Evolutionary conservation across 2,329 filamentous ascomycete genomes (phyloP), one percentile per base, ranked within the genome.

Genomic region (Cercospora nicotianae): DNA sequence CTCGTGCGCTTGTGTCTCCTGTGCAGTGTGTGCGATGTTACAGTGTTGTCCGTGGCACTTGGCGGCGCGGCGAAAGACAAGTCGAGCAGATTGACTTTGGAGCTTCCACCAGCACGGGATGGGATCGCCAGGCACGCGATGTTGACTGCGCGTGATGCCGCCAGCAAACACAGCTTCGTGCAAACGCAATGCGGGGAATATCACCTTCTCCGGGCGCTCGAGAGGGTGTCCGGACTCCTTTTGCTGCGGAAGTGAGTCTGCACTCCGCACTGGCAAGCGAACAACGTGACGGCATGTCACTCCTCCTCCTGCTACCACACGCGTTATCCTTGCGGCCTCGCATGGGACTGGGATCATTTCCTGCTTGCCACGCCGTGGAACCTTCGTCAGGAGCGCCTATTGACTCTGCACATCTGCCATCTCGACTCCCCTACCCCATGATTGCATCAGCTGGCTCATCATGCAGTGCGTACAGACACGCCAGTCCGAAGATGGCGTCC

Each of bases 1-100:
- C 55, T 59, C 30, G 55, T 59, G 57, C 57, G 30, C 31, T 39
- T 23, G 57, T 60, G 57, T 60, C 26, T 60, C 30, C 23, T 13
- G 16, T 45, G 42, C 42, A 13, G 13, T 39, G 13, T 39, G 16
- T 45, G 42, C 42, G 33, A 39, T 39, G 13, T 39, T 39, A 16
- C 33, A 16, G 42, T 36, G 31, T 36, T 42, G 39, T n/a, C 18
- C 2, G 45, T 48, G 45, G 45, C 45, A 23, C 9, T 18, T 18
- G 42, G 42, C 18, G 42, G 39, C 18, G 45, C 20, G 20, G 20
- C 18, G 20, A 23, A 23, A 12, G 18, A 51, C 42, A 48, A 48
- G 42, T 23, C 42, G 10, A 5, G 42, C 42, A 48, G 42, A 48
- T 23, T 48, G 42, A 23, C 42, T 48, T 48, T 20, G 48, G 20